Base-by-base conservation (phyloP, 2,329 filamentous ascomycete species). In the Cadophora gregata region DNA sequence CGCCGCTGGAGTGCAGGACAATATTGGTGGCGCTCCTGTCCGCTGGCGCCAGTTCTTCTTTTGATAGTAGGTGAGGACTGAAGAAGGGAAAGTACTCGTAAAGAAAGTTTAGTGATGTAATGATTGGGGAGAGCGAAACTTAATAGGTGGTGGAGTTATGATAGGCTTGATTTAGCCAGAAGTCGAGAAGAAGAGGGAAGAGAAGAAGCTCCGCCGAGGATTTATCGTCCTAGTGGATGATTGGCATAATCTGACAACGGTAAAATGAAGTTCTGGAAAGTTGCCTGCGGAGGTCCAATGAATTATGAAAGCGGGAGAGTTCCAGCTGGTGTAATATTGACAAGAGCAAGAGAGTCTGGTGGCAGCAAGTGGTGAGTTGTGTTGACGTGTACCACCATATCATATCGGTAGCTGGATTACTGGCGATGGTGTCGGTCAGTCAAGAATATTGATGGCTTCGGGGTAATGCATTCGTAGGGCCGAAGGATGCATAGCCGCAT, bases 11-110 rank as follows among this genome's bases (percentile, higher is more conserved):
- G 5, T 56, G 53, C 55, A 38, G 38, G n/a, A 6, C 10, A 58
- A 58, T 58, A 58, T 58, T 58, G 55, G 55, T 58, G 55, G 55
- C 55, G 55, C 36, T 36, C 1, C n/a, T 36, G 55, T 14, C 21
- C 33, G 51, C 29, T 56, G 21, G 19, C 29, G 29, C 51, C 29
- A 19, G 5, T 45, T 45, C 16, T 45, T 16, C 16, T 33, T 27
- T 12, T 33, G 6, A 5, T 33, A 21, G 51, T 21, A 31, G 8
- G 48, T 16, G 38, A 42, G 38, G 14, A 36, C 33, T 36, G 33
- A 14, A 9, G 19, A 16, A 19, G 12, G 6, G 38, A 42, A 19
- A 42, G 14, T 42, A 42, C 12, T 2, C 10, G 5, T 42, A 1
- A 19, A 2, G 24, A 27, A 19, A 47, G 42, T 47, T 47, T n/a